These are phyloP conservation scores for Aspergillus sojae DNA, from an alignment of 2,329 filamentous ascomycete genomes.

Conservation along the genomic window DNA sequence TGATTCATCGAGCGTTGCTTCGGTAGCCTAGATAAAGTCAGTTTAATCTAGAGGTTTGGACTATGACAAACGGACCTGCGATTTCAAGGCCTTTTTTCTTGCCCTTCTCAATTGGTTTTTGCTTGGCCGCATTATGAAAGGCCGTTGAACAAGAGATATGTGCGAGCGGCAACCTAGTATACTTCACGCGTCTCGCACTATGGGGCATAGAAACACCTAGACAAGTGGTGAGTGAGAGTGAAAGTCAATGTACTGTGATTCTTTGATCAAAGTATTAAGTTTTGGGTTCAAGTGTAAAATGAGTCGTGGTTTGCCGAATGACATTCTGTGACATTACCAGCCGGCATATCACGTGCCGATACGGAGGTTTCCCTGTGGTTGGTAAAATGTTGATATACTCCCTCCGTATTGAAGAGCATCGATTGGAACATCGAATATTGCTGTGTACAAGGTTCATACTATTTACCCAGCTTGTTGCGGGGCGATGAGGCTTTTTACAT, in stretches of 20 bases:
- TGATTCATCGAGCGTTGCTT: slow-evolving; percentile 8
- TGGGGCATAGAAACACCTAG: too few species aligned
- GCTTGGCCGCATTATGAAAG: slow-evolving; percentile 65
- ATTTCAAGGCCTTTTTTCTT: slow-evolving; percentile 92
- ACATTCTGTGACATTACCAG: background rate
- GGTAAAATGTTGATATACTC: too few species aligned
- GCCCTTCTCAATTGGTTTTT: slow-evolving; percentile 94
- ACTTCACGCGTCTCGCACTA: background rate
- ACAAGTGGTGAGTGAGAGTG: background rate
- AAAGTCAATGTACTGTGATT: background rate
- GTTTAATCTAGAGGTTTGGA: slow-evolving; percentile 6
- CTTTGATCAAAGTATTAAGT: background rate
- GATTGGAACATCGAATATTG: background rate
- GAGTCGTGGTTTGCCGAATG: too few species aligned
- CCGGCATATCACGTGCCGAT: background rate
- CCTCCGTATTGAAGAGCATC: too few species aligned
- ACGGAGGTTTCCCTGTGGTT: background rate
- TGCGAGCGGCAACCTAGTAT: background rate
- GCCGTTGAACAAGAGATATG: background rate
- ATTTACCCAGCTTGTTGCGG: background rate
- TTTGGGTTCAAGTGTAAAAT: background rate
- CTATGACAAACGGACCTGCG: slow-evolving; percentile 50
- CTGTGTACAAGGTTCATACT: background rate
- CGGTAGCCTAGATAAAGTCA: slow-evolving; percentile 36
- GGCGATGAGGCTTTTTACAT: background rate